Percentiles rank a stretch among this genome's conserved stretches.
Conservation (phyloP, 495 filamentous ascomycete species). For the Cetradonia linearis region DNA sequence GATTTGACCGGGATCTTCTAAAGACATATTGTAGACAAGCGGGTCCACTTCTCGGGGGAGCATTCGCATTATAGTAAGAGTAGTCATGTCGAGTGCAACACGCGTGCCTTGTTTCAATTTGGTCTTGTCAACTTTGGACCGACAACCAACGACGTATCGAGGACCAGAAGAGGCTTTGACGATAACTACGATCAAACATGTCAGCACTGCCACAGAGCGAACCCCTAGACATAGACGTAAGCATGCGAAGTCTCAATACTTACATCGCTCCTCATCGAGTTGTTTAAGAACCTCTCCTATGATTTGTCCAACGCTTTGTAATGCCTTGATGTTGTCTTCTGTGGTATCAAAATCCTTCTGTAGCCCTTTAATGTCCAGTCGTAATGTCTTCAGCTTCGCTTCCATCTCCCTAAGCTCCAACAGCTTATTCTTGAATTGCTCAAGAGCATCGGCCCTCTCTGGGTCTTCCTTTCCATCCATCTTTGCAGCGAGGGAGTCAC, state of each 20-base stretch:
- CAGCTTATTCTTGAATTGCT: constrained; percentile 84
- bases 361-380: constrained; percentile 87
- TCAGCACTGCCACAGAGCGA: constrained; percentile 4
- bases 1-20: constrained; percentile 96
- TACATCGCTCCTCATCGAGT: constrained; percentile 97
- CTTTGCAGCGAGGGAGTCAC: constrained; percentile 9
- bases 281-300: constrained; percentile 99
- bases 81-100: constrained; percentile 99
- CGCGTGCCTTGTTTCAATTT: constrained; percentile 98
- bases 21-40: constrained; percentile 98
- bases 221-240: neutral
- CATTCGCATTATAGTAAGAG: constrained; percentile 99
- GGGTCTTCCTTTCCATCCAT: constrained; percentile 45
- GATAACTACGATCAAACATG: constrained; percentile 40
- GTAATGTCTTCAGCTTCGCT: constrained; percentile 83
- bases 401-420: constrained; percentile 98
- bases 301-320: constrained; percentile 98
- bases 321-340: constrained; percentile 98
- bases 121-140: constrained; percentile 91
- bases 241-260: constrained; percentile 26
- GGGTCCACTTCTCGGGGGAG: constrained; percentile 97
- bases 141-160: constrained; percentile 95
- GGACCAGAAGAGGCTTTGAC: constrained; percentile 94
- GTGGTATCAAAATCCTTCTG: constrained; percentile 93
- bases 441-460: constrained; percentile 74